A percentile compares a stretch with the other conserved stretches of the same genome.
Conservation (phyloP, 1,139 yeast species). For the Magnusiomyces ingens region DNA sequence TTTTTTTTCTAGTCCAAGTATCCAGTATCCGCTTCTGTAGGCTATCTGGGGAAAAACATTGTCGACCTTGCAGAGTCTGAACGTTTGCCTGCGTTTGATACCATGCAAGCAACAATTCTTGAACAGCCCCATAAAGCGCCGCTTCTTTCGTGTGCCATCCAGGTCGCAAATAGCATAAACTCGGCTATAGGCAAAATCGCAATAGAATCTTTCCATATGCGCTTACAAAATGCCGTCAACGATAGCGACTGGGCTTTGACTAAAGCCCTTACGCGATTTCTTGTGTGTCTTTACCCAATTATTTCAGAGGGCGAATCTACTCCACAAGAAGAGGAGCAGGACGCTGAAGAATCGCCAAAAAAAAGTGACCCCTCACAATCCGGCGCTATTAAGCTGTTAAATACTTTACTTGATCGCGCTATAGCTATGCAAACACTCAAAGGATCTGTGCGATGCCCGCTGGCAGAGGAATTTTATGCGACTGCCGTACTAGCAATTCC, state of each 20-base stretch:
- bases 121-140: constrained; percentile 92
- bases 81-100: constrained; percentile 39
- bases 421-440: constrained; percentile 45
- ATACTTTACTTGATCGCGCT: constrained; percentile 50
- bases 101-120: constrained; percentile 59
- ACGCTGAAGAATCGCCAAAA: not conserved
- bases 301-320: constrained; percentile 38
- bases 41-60: constrained; percentile 54
- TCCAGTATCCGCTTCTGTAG: constrained; percentile 35
- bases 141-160: constrained; percentile 61
- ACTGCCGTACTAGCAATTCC: constrained; percentile 65
- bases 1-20: constrained; percentile 18
- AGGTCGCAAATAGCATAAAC: constrained; percentile 61
- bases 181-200: constrained; percentile 63
- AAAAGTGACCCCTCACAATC: not conserved
- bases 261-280: constrained; percentile 64
- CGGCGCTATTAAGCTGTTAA: constrained; percentile 46
- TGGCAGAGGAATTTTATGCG: constrained; percentile 65
- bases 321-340: not conserved
- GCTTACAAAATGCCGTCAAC: constrained; percentile 50
- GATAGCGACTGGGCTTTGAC: constrained; percentile 53
- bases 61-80: constrained; percentile 47
- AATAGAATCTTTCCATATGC: constrained; percentile 60
- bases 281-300: constrained; percentile 58
- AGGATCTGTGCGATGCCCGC: constrained; percentile 27